phyloP scores from a whole-genome alignment of 2,329 filamentous ascomycete species.

The Penicillium sp. region DNA sequence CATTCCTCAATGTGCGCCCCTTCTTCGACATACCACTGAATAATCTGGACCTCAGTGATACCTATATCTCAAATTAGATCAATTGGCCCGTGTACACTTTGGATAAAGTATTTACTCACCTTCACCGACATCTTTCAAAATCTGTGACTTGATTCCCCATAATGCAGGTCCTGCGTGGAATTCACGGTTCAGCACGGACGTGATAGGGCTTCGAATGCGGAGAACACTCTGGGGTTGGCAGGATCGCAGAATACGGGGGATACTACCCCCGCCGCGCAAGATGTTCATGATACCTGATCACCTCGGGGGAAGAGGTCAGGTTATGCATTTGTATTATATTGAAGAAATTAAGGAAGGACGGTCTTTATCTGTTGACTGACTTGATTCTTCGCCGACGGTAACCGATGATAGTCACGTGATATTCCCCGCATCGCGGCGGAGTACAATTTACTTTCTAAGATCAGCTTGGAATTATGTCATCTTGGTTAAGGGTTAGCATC shows the following conservation, averaged over 20 bases:
- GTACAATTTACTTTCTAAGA: neutral
- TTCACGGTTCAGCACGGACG: slow-evolving; percentile 27
- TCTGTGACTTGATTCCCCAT: slow-evolving; percentile 40
- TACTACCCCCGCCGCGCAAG: slow-evolving; percentile 30
- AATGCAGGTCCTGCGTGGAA: slow-evolving; percentile 38
- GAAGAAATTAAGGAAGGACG: slow-evolving; percentile 6
- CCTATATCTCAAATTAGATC: slow-evolving; percentile 54
- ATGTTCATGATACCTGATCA: slow-evolving; percentile 26
- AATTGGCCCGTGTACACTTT: neutral
- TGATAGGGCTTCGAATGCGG: slow-evolving; percentile 25
- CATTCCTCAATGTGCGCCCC: slow-evolving; percentile 96
- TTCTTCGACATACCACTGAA: slow-evolving; percentile 98
- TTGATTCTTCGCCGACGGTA: slow-evolving; percentile 21
- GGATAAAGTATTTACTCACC: slow-evolving; percentile 25
- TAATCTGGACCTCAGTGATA: slow-evolving; percentile 97
- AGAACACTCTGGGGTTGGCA: slow-evolving; percentile 28
- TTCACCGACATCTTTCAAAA: slow-evolving; percentile 46
- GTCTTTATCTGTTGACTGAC: slow-evolving; percentile 18
- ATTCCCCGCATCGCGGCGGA: slow-evolving; percentile 17
- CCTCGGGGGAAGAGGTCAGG: neutral
- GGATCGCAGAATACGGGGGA: slow-evolving; percentile 29
- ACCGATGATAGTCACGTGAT: slow-evolving; percentile 25
- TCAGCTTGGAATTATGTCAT: neutral
- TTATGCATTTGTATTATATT: neutral
- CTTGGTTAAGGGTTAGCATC: neutral